Evolutionary conservation across 2,329 filamentous ascomycete genomes (phyloP).

Genomic region (Blastomyces parvus): DNA sequence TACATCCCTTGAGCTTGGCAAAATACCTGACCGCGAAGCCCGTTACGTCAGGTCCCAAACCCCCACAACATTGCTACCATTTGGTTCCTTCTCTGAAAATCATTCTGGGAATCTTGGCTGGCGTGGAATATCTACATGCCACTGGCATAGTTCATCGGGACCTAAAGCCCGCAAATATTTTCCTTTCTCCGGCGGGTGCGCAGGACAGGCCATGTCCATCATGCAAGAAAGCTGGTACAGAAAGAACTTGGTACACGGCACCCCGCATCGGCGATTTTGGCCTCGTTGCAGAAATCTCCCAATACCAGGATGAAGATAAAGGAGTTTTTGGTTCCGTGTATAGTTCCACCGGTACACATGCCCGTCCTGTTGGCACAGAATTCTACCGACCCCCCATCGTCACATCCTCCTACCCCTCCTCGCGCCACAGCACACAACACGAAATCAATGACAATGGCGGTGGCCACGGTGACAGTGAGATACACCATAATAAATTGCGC

Average conservation of each 20-base stretch:
- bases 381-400: constrained; percentile 48
- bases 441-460: constrained; percentile 8
- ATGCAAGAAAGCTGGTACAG: constrained; percentile 30
- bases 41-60: constrained; percentile 17
- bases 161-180: constrained; percentile 60
- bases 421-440: neutral
- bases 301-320: constrained; percentile 27
- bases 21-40: constrained; percentile 44
- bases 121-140: constrained; percentile 55
- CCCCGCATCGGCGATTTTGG: constrained; percentile 62
- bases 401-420: constrained; percentile 4
- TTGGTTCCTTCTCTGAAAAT: constrained; percentile 47
- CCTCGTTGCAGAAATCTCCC: constrained; percentile 49
- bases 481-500: neutral
- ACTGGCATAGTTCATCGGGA: constrained; percentile 56
- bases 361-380: constrained; percentile 49
- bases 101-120: constrained; percentile 51
- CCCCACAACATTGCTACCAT: constrained; percentile 53
- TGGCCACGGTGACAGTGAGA: neutral
- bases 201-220: constrained; percentile 41
- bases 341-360: constrained; percentile 12
- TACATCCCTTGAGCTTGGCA: constrained; percentile 53
- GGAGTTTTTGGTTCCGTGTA: constrained; percentile 12
- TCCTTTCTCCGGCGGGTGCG: constrained; percentile 45
- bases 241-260: constrained; percentile 34